A percentile compares a stretch with the other conserved stretches of the same genome.
Evolutionary conservation across 768 basidiomycete genomes (phyloP).

Genomic region (Cystofilobasidium bisporidii): DNA sequence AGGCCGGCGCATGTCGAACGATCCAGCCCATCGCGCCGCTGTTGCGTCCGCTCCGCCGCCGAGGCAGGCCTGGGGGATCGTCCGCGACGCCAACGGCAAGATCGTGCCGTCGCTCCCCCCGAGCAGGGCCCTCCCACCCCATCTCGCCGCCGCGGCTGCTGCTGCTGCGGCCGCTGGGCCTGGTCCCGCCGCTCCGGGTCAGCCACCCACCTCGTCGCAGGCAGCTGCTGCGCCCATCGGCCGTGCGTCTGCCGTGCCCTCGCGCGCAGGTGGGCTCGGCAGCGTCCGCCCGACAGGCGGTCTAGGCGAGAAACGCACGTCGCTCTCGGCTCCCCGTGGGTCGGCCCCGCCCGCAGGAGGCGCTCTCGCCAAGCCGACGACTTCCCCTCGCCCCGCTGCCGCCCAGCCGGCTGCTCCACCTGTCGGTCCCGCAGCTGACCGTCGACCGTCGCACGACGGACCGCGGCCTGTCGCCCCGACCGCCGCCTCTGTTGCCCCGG

Average conservation of each 20-base stretch:
- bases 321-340: not conserved
- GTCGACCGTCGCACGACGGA: not conserved
- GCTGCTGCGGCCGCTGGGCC: too few relatives aligned
- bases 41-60: not conserved
- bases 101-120: not conserved
- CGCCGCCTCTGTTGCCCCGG: not conserved
- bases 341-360: not conserved
- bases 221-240: not conserved
- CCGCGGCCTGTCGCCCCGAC: not conserved
- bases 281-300: not conserved
- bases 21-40: constrained; percentile 3
- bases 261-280: not conserved
- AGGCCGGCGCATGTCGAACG: constrained; percentile 12
- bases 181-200: not conserved
- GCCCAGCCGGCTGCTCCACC: not conserved
- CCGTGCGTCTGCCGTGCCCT: not conserved
- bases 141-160: constrained; percentile 1
- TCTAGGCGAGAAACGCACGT: not conserved
- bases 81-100: not conserved
- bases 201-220: not conserved
- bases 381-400: not conserved
- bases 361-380: too few relatives aligned
- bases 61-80: not conserved
- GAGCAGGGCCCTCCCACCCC: constrained; percentile 19
- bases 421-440: not conserved